Conservation (phyloP, 768 basidiomycete genomes). For the Coprinopsis strossmayeri region DNA sequence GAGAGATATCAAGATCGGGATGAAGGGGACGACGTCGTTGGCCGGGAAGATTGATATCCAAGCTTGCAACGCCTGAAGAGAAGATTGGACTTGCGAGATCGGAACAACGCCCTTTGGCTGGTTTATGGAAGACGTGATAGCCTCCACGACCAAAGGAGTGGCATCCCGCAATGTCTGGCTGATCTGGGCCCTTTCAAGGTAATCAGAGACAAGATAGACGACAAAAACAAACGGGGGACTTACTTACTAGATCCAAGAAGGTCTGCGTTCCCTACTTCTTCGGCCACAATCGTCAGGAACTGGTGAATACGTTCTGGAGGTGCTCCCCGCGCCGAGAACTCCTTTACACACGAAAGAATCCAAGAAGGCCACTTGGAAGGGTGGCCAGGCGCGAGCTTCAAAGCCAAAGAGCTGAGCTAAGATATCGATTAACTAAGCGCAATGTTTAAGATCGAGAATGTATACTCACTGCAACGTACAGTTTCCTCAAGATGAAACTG, state of each 20-base stretch:
- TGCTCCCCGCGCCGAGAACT: constrained; percentile 55
- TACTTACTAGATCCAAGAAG: constrained; percentile 69
- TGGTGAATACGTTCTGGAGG: constrained; percentile 59
- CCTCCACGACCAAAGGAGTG: constrained; percentile 62
- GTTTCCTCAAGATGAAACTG: constrained; percentile 75
- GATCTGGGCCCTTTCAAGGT: constrained; percentile 66
- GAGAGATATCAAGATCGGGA: constrained; percentile 57
- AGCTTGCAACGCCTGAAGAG: constrained; percentile 73
- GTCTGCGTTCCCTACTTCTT: constrained; percentile 75
- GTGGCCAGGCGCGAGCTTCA: constrained; percentile 57
- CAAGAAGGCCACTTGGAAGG: constrained; percentile 70
- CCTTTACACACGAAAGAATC: constrained; percentile 57
- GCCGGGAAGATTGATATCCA: constrained; percentile 72
- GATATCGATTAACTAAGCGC: not conserved
- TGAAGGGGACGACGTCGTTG: constrained; percentile 66
- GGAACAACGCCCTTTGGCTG: constrained; percentile 25
- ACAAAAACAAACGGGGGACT: constrained; percentile 20
- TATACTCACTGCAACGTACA: constrained; percentile 83
- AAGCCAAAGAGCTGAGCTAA: constrained; percentile 62
- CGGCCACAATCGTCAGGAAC: constrained; percentile 77
- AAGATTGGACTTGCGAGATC: constrained; percentile 53
- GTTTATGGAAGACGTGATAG: constrained; percentile 53
- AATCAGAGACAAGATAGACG: constrained; percentile 4
- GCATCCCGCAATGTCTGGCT: constrained; percentile 62
- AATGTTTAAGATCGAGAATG: constrained; percentile 9